Evolutionary conservation across 176 grass and related monocot species (phyloP).

Genomic region (Aegilops sharonensis): DNA sequence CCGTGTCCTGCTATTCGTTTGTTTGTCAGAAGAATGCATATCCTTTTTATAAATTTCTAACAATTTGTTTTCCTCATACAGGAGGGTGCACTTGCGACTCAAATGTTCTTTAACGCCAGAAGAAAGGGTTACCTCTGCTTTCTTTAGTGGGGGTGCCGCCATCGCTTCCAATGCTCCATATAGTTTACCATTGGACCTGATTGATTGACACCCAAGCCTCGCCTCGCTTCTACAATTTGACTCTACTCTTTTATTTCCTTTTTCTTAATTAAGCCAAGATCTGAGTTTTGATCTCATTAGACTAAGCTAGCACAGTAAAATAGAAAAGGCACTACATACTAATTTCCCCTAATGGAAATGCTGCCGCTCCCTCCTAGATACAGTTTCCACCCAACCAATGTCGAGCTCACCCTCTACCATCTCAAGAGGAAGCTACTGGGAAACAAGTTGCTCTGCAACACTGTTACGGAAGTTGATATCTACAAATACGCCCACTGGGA

Average conservation of each 20-base stretch:
- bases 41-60: too few species aligned
- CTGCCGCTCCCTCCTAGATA: constrained; percentile 62
- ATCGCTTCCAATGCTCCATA: constrained; percentile 36
- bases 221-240: not conserved
- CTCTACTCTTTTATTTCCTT: not conserved
- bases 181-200: constrained; percentile 46
- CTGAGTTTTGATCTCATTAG: not conserved
- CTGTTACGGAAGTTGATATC: constrained; percentile 60
- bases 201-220: not conserved
- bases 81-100: constrained; percentile 32
- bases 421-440: constrained; percentile 72
- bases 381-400: constrained; percentile 78
- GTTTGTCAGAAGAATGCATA: too few species aligned
- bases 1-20: too few species aligned
- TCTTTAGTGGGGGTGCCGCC: not conserved
- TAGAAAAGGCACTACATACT: not conserved
- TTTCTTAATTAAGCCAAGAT: too few species aligned
- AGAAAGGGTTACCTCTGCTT: not conserved
- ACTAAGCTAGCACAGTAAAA: not conserved
- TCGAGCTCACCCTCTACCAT: constrained; percentile 69
- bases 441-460: constrained; percentile 54
- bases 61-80: constrained; percentile 16
- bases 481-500: constrained; percentile 87
- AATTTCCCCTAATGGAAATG: constrained; percentile 45
- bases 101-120: constrained; percentile 45